A percentile compares a stretch with the other conserved stretches of the same genome.
Evolutionary conservation across 345 rosid genomes (phyloP).

Genomic region (Hibiscus trionum): DNA sequence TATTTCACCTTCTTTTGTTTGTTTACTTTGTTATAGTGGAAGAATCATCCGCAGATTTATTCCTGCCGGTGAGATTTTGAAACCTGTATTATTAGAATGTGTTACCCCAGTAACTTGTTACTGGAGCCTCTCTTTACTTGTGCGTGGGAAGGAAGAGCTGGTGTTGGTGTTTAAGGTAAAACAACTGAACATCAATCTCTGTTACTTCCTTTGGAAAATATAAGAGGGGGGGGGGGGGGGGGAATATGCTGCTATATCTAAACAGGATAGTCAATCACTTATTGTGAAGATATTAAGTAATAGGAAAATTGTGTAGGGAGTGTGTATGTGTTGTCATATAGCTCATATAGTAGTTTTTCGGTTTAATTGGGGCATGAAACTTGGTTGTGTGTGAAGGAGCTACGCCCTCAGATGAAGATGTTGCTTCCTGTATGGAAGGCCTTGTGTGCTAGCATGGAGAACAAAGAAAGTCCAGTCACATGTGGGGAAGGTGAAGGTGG

Average conservation of each 20-base stretch:
- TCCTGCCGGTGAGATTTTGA: conserved; percentile 62
- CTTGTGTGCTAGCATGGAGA: conserved; percentile 37
- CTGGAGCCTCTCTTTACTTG: conserved; percentile 67
- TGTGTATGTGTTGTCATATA: background rate
- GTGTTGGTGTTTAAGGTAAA: conserved; percentile 65
- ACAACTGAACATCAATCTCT: background rate
- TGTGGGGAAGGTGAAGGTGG: conserved; percentile 20
- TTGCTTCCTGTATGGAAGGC: conserved; percentile 85
- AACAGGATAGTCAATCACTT: background rate
- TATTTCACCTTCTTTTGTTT: background rate
- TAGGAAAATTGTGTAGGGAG: background rate
- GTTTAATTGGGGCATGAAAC: background rate
- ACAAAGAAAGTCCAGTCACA: conserved; percentile 19
- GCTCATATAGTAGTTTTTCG: background rate
- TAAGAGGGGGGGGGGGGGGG: background rate
- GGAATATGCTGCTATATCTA: no score
- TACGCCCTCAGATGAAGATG: conserved; percentile 67
- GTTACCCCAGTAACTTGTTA: conserved; percentile 61
- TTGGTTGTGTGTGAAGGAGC: conserved; percentile 34
- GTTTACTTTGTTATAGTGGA: conserved; percentile 41
- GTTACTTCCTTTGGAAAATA: background rate
- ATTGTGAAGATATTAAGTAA: background rate
- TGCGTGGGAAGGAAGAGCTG: conserved; percentile 57
- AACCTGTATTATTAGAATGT: conserved; percentile 37
- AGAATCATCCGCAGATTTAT: conserved; percentile 48